Evolutionary conservation across 2,329 filamentous ascomycete genomes (phyloP).

Genomic region (Phyllosticta citriasiana): DNA sequence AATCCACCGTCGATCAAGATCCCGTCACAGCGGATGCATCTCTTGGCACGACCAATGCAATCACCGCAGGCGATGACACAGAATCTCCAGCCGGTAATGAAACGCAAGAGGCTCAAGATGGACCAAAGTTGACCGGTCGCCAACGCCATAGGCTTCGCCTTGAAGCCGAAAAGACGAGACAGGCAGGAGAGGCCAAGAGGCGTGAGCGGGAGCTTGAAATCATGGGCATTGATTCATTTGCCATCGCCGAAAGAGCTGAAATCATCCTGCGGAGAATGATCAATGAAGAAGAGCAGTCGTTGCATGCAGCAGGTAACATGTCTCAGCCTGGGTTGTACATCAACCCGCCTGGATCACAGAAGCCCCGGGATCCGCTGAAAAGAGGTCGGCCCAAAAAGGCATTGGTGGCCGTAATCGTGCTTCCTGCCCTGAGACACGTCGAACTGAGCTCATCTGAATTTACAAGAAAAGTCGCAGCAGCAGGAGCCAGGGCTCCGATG

Average conservation of each 20-base stretch:
- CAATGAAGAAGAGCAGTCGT: not conserved
- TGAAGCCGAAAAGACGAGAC: not conserved
- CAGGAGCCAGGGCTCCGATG: not conserved
- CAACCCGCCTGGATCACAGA: slow-evolving; percentile 34
- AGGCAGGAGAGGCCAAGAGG: not conserved
- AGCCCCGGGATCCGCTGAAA: slow-evolving; percentile 13
- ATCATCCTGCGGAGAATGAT: not conserved
- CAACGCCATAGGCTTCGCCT: not conserved
- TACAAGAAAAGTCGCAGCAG: not conserved
- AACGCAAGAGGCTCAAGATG: not conserved
- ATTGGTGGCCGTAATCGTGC: slow-evolving; percentile 34
- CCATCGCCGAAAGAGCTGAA: not conserved
- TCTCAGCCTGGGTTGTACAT: slow-evolving; percentile 31
- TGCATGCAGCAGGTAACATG: not conserved
- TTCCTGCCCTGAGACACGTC: slow-evolving; percentile 18
- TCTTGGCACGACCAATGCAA: not conserved
- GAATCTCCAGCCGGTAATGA: not conserved
- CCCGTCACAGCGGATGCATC: not conserved
- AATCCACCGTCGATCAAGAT: not conserved
- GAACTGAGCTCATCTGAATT: not conserved
- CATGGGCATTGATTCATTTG: not conserved
- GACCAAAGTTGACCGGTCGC: not conserved
- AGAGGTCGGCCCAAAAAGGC: slow-evolving; percentile 34
- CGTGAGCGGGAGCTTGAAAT: not conserved
- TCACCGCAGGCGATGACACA: not conserved